Evolutionary conservation across 2,329 filamentous ascomycete genomes (phyloP).

Genomic region (Colletotrichum eremochloae): DNA sequence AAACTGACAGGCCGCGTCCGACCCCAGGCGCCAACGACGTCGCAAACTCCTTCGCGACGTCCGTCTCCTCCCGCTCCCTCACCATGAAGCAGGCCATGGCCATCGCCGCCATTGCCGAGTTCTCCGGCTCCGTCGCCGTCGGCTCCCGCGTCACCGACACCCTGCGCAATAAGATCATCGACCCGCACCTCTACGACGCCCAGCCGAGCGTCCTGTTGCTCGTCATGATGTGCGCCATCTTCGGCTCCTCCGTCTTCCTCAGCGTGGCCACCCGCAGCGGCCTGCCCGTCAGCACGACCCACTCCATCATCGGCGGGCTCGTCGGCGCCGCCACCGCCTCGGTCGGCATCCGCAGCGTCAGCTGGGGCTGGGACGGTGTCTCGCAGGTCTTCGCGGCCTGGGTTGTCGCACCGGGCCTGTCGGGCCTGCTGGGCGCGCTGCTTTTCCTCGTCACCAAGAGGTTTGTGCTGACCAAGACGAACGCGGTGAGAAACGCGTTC

Average conservation of each 20-base stretch:
- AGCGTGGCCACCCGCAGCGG: constrained; percentile 65
- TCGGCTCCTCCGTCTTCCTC: constrained; percentile 65
- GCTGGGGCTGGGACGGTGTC: constrained; percentile 55
- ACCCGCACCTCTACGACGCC: constrained; percentile 57
- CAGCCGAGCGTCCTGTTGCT: constrained; percentile 64
- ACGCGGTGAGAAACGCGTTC: constrained; percentile 50
- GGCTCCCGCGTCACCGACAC: constrained; percentile 57
- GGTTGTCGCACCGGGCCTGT: constrained; percentile 53
- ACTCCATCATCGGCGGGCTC: constrained; percentile 62
- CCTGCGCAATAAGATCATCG: constrained; percentile 62
- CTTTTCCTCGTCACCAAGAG: constrained; percentile 54
- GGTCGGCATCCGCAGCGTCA: constrained; percentile 53
- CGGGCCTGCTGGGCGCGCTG: constrained; percentile 49
- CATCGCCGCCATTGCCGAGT: constrained; percentile 59
- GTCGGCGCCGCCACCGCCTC: constrained; percentile 54
- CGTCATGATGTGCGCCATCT: constrained; percentile 67
- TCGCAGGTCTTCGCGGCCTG: constrained; percentile 56
- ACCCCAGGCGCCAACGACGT: constrained; percentile 62
- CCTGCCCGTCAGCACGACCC: constrained; percentile 67
- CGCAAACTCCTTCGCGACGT: constrained; percentile 62
- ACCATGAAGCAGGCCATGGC: constrained; percentile 62
- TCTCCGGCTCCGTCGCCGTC: constrained; percentile 58
- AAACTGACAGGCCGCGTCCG: too few relatives aligned
- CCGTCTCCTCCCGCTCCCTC: constrained; percentile 60
- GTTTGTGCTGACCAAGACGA: constrained; percentile 47